Evolutionary conservation across 495 filamentous ascomycete genomes (phyloP), one percentile per base, ranked within the genome.

Genomic region (Astrocystis sublimbata): DNA sequence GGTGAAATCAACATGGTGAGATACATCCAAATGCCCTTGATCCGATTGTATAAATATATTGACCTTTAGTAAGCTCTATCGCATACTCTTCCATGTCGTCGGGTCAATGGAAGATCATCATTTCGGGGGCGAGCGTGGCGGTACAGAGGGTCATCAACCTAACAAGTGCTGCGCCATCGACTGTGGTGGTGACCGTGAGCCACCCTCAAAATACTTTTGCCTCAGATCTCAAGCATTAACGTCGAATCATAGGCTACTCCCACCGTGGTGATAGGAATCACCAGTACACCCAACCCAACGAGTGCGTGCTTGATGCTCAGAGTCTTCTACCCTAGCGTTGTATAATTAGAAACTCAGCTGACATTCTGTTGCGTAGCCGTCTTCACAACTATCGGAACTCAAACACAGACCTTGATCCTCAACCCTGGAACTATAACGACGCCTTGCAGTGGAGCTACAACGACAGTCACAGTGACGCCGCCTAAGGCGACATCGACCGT

Each of bases 1-100:
- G 51, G 71, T 70, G 43, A 75, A 68, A 5, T 78, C 76, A 35
- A 76, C 73, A 64, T 78, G 76, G 75, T 78, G 49, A 71, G 69
- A 19, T 31, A 30, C 7, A 28, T 4, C 10, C 56, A 12, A 12
- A 17, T 30, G 10, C 8, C 15, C 52, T 8, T 17, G 0, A 6
- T 30, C 1, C 15, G 8, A 21, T 10, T 4, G 6, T 15, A 2
- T 26, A 33, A 7, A 26, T 33, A 45, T 2, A 17, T 40, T 57
- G 17, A 57, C 21, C 4, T 13, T 57, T 9, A 33, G 35, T 13
- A 46, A 77, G 76, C 47, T 71, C 69, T 24, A 76, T 79, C 24
- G 71, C 69, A 8, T 78, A 68, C 63, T 78, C 77, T 13, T 66
- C 67, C 19, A 79, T 79, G 74, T 51, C 52, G 30, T 76, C 77